A percentile compares a stretch with the other conserved stretches of the same genome.
phyloP scores from a whole-genome alignment of 306 rosid species.

The Ammopiptanthus mongolicus region DNA sequence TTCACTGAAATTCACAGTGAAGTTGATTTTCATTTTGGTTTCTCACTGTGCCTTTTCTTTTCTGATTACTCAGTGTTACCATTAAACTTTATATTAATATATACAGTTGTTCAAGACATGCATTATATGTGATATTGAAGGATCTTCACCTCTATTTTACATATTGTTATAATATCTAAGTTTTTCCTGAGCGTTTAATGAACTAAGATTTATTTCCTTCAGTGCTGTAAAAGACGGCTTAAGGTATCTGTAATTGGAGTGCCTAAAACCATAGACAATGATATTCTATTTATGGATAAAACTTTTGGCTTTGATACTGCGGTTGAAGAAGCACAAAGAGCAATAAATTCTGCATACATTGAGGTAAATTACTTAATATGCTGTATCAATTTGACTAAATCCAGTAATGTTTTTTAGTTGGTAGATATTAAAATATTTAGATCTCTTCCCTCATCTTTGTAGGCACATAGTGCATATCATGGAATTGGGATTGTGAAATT shows the following conservation, averaged over 20 bases:
- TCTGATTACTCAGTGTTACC: not conserved
- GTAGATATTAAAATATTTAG: conserved; percentile 7
- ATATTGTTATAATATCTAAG: not conserved
- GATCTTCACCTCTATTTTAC: not conserved
- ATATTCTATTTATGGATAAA: conserved; percentile 89
- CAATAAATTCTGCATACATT: conserved; percentile 91
- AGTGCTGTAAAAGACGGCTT: conserved; percentile 71
- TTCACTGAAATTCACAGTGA: conserved; percentile 6
- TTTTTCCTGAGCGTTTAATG: not conserved
- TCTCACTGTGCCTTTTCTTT: not conserved
- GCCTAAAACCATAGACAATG: conserved; percentile 95
- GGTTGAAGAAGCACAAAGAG: conserved; percentile 97
- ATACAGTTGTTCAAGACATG: not conserved
- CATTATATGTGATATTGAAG: not conserved
- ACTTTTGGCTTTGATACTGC: conserved; percentile 99
- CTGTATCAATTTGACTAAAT: not conserved
- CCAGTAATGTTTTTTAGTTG: not conserved
- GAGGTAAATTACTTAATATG: conserved; percentile 51
- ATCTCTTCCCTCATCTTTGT: conserved; percentile 21
- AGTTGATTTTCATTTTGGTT: not conserved
- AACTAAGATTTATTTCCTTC: conserved; percentile 12
- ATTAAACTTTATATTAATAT: not conserved
- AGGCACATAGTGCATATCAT: conserved; percentile 99
- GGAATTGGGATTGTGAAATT: conserved; percentile 90
- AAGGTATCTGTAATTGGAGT: conserved; percentile 89